Conservation (phyloP, 108 stramenopile genomes). For the Epithemia pelagica region DNA sequence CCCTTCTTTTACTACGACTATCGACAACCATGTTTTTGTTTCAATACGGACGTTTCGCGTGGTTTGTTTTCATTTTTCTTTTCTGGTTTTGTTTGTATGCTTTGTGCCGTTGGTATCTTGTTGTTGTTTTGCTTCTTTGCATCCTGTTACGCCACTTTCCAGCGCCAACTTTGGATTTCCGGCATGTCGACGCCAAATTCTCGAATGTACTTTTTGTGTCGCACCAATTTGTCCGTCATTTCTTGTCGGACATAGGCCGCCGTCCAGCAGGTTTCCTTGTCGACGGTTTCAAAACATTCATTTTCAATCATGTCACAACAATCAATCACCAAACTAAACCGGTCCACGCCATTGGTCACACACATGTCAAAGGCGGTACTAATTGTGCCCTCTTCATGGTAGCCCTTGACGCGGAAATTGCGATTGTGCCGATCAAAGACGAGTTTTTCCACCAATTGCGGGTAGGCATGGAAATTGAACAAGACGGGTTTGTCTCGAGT, state of each 20-base stretch:
- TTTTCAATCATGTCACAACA: constrained; percentile 18
- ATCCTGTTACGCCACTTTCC: no score
- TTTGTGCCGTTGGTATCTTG: no score
- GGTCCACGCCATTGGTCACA: constrained; percentile 22
- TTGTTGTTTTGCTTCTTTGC: no score
- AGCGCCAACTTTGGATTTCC: constrained; percentile 13
- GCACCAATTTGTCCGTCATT: constrained; percentile 8
- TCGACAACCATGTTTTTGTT: no score
- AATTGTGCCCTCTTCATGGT: constrained; percentile 24
- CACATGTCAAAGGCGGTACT: constrained; percentile 23
- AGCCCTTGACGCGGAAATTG: constrained; percentile 15
- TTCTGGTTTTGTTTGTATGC: no score
- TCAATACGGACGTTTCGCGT: no score
- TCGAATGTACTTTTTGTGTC: constrained; percentile 10
- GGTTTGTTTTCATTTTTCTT: no score
- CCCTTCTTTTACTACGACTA: no score
- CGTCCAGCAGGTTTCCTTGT: constrained; percentile 1
- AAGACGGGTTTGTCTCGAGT: constrained; percentile 19
- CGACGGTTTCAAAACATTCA: neutral
- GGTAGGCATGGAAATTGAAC: constrained; percentile 20
- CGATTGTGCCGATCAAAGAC: constrained; percentile 11
- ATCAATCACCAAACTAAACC: constrained; percentile 23
- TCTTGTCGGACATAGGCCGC: constrained; percentile 21
- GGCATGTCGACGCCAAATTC: constrained; percentile 12
- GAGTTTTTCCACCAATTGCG: constrained; percentile 18